Evolutionary conservation across 139 green algal genomes (phyloP), one percentile per base, ranked within the genome.

Genomic region (Picochlorum sp.): DNA sequence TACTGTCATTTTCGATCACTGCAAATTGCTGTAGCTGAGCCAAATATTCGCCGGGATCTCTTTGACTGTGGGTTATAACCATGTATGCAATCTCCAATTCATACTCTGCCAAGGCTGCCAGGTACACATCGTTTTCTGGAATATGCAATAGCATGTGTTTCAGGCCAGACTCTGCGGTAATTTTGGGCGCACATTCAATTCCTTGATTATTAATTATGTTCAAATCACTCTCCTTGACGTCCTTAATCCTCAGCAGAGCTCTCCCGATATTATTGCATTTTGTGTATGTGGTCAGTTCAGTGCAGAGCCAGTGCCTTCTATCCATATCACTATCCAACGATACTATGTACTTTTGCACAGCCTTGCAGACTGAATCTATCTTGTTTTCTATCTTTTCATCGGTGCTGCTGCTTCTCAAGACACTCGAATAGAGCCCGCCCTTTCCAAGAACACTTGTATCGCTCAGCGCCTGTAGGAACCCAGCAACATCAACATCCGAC

Each of bases 51-150:
- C 82, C 89, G 3, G 92, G 92, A 76, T 98, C 92, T 44, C 83
- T 84, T 69, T 94, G 81, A 45, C 72, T 80, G 68, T 87, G 65
- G 1, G 77, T 71, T 10, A 91, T 82, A 44, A 97, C 89, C 84
- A 97, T 91, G 76, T 93, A 95, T 2, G 92, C 92, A 49, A 98
- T 65, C 34, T 83, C 72, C 55, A 97, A 62, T 60, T 98, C 88
- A 65, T 98, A 96, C 67, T 90, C 74, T 6, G 84, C 88, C 31
- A 98, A 76, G 0, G 92, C 91, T 1, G 78, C 72, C n/a, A 72
- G 50, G 79, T 95, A 97, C 49, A 97, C 71, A 45, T 77, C 57
- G n/a, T 95, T 83, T 4, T 81, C 73, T 21, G 87, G 74, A 2
- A 81, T 75, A 45, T 88, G 79, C 50, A 96, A 83, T 76, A 97